A percentile compares a stretch with the other conserved stretches of the same genome.
phyloP scores from a whole-genome alignment of 2,329 filamentous ascomycete genomes.

The Huntiella savannae region DNA sequence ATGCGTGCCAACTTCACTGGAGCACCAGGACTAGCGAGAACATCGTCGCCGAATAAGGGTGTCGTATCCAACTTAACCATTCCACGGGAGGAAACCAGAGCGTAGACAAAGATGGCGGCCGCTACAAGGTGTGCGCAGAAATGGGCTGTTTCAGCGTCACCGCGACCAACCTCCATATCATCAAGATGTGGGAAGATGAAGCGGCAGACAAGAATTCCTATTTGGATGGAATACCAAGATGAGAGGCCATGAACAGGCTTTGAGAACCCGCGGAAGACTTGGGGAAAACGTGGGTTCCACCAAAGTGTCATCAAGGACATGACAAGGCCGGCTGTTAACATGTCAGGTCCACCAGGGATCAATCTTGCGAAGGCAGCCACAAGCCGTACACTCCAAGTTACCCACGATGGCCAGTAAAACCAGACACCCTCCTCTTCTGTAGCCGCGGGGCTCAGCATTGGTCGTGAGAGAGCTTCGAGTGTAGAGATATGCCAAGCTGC shows the following conservation, averaged over 20 bases:
- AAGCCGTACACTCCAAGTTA: neutral
- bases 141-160: slow-evolving; percentile 22
- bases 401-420: slow-evolving; percentile 6
- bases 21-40: slow-evolving; percentile 1
- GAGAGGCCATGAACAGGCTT: slow-evolving; percentile 39
- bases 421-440: neutral
- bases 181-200: slow-evolving; percentile 27
- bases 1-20: neutral
- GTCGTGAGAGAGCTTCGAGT: slow-evolving; percentile 12
- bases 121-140: slow-evolving; percentile 36
- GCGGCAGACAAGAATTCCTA: slow-evolving; percentile 37
- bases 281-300: slow-evolving; percentile 51
- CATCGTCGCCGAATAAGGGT: slow-evolving; percentile 26
- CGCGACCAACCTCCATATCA: slow-evolving; percentile 21
- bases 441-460: neutral
- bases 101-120: slow-evolving; percentile 29
- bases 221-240: slow-evolving; percentile 48
- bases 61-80: slow-evolving; percentile 31
- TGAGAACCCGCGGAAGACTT: slow-evolving; percentile 39
- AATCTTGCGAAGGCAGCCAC: slow-evolving; percentile 17
- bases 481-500: slow-evolving; percentile 29
- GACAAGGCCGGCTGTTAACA: slow-evolving; percentile 29
- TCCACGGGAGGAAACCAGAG: slow-evolving; percentile 2
- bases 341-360: slow-evolving; percentile 22
- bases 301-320: slow-evolving; percentile 34